Evolutionary conservation across 768 basidiomycete species (phyloP), one percentile per base, ranked within the genome.

Genomic region (Pisolithus microcarpus): DNA sequence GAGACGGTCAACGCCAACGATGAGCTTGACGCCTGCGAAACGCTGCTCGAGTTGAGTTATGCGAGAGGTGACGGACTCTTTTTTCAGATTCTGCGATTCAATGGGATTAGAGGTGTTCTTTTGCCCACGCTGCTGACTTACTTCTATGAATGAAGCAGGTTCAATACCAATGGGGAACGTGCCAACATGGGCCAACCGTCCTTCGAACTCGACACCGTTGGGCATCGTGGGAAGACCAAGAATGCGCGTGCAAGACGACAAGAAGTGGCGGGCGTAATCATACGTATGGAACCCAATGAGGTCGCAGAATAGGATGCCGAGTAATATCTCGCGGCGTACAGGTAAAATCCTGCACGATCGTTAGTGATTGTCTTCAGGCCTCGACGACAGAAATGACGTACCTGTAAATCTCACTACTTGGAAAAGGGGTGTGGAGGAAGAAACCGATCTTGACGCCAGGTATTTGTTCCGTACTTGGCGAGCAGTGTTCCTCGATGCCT

Each of bases 141-240:
- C 90, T 58, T 91, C 81, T 51, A 89, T 83, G 68, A 99, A 99
- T 46, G 91, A 92, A 45, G 72, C 71, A 0, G 96, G 95, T 63
- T 99, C 96, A 56, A 99, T 99, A 54, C 96, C 96, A 61, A 99
- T 98, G 16, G 96, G 96, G 77, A 95, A 99, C 1, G 96, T 99
- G 42, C 96, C 96, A 56, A 99, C 95, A 58, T 96, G 92, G 19
- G 91, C 93, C 52, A 96, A 80, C 34, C 93, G 85, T 38, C 95
- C 93, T 63, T 91, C 90, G 60, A 96, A 93, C 64, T 96, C 91
- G 58, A 98, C 91, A 40, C 95, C 92, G 65, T 98, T 98, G 3
- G 96, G 96, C 88, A 96, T 92, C 2, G 96, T 98, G 13, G 91
- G 85, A 30, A 98, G 78, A 31, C 87, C 87, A 37, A 99, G 82